phyloP scores from a whole-genome alignment of 1,139 yeast genomes.

The Zhuliangozyma parablackwelliae region DNA sequence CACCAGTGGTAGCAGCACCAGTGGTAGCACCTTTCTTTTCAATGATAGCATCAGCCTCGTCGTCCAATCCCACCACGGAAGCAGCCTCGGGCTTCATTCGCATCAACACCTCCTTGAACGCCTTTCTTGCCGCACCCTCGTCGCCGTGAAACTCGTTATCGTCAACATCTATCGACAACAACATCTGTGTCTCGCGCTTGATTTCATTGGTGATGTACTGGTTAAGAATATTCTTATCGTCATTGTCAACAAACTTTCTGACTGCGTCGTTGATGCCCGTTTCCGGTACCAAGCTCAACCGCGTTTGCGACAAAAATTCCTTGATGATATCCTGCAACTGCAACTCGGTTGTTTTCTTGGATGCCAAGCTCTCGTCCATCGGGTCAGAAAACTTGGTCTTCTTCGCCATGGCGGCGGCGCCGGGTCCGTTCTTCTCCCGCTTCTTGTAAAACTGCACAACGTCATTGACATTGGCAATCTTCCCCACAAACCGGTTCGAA shows the following conservation, averaged over 20 bases:
- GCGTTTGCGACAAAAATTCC: conserved; percentile 57
- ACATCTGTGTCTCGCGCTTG: conserved; percentile 53
- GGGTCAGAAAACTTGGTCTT: conserved; percentile 21
- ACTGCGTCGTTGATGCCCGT: conserved; percentile 73
- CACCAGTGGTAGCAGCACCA: conserved; percentile 6
- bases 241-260: conserved; percentile 69
- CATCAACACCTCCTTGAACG: conserved; percentile 25
- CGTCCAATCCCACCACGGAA: conserved; percentile 2
- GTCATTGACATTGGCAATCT: conserved; percentile 85
- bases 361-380: conserved; percentile 14
- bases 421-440: conserved; percentile 14
- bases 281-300: conserved; percentile 70
- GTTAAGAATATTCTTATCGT: conserved; percentile 69
- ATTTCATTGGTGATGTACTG: conserved; percentile 68
- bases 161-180: conserved; percentile 44
- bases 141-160: conserved; percentile 28
- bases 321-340: conserved; percentile 34
- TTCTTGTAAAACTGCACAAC: conserved; percentile 69
- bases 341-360: conserved; percentile 15
- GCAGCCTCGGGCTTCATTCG: conserved; percentile 19
- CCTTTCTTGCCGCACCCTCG: conserved; percentile 22
- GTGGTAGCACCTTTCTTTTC: conserved; percentile 2
- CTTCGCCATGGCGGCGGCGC: conserved; percentile 8
- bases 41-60: not conserved
- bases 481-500: conserved; percentile 85